Evolutionary conservation across 202 grass and related monocot species (phyloP), one percentile per base, ranked within the genome.

Genomic region (Brachypodium distachyon): DNA sequence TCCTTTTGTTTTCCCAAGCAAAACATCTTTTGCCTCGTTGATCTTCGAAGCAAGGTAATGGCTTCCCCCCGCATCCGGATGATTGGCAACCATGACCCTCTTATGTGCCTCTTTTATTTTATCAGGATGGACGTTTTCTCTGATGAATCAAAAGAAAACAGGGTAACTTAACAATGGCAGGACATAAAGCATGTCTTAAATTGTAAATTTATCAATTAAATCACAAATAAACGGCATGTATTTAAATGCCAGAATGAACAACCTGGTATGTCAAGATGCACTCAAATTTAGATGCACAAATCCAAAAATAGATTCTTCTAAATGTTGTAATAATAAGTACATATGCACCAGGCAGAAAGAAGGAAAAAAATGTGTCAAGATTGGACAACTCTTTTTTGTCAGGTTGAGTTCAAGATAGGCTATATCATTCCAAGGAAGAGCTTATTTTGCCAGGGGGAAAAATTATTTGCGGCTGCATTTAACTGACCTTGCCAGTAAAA

Each of bases 11-110:
- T 88, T 95, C 58, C 91, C 96, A 23, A 92, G 77, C 54, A 98
- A 12, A 18, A 95, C 43, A 83, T 98, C 96, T 81, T 98, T 98
- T 0, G 89, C 91, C 81, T 98, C 96, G 1, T 95, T 95, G 22
- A 98, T 95, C 81, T 98, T 98, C 13, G 91, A 95, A 70, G 96
- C 89, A 58, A 98, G 84, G 81, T 98, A 95, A 87, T 98, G 77
- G 68, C 89, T 98, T 38, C 91, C 96, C 47, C 96, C 89, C 0
- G 91, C 96, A 72, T 98, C 91, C 0, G 89, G 96, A 86, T 98
- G 96, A 74, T 98, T 98, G 3, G 91, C 91, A 14, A 98, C 89
- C 96, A 98, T 95, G 19, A 98, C 91, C 83, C 88, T 95, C 74
- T 87, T 98, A 54, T 95, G 91, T 1, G 91, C 89, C 81, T 95